A percentile compares a stretch with the other conserved stretches of the same genome.
phyloP scores from a whole-genome alignment of 371 early-diverging fungal genomes.

The Batrachochytrium dendrobatidis region DNA sequence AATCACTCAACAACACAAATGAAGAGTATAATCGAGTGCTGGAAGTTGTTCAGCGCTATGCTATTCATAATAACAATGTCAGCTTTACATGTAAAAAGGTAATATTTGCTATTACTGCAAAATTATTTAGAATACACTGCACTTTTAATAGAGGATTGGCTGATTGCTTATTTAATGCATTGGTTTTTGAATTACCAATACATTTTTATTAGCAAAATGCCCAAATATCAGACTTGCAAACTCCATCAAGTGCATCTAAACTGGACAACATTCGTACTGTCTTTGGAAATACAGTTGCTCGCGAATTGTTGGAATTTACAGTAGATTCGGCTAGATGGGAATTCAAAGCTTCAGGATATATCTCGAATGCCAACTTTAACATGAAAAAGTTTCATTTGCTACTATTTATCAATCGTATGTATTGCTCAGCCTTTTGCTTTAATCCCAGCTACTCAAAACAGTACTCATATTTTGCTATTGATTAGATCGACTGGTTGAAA shows the following conservation, averaged over 20 bases:
- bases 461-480: not conserved
- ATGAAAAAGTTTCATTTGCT: conserved; percentile 71
- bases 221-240: conserved; percentile 59
- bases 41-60: conserved; percentile 81
- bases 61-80: conserved; percentile 79
- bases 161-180: too few species aligned
- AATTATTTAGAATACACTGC: too few species aligned
- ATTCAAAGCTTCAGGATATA: conserved; percentile 56
- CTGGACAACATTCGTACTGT: conserved; percentile 73
- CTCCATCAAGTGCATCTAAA: conserved; percentile 45
- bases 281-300: conserved; percentile 68
- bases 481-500: conserved; percentile 84
- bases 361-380: conserved; percentile 78
- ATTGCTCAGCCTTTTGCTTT: not conserved
- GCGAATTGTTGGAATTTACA: conserved; percentile 54
- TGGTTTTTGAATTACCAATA: too few species aligned
- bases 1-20: conserved; percentile 66
- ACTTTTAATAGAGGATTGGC: too few species aligned
- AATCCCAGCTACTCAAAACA: not conserved
- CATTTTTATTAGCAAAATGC: not conserved
- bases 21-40: conserved; percentile 86
- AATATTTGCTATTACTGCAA: too few species aligned
- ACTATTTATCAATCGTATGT: conserved; percentile 87
- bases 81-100: conserved; percentile 82
- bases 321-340: conserved; percentile 18